phyloP scores from a whole-genome alignment of 371 early-diverging fungal species.

The Mortierella sp. region DNA sequence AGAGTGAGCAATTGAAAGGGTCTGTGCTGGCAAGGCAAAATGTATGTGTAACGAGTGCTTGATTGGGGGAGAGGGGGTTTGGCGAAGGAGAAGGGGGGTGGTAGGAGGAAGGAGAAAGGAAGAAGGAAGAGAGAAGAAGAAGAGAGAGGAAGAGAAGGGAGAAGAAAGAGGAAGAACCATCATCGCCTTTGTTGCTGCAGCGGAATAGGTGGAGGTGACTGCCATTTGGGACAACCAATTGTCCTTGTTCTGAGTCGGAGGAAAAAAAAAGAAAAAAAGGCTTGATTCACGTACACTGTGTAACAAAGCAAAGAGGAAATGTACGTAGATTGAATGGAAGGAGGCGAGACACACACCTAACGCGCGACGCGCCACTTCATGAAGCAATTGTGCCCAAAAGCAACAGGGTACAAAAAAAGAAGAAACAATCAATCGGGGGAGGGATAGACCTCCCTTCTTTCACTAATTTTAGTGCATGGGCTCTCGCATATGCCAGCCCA shows the following conservation, averaged over 20 bases:
- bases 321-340: background rate
- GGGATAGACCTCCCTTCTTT: background rate
- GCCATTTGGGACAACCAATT: background rate
- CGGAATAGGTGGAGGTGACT: background rate
- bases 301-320: background rate
- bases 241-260: too few species aligned
- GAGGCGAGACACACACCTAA: background rate
- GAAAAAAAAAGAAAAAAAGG: too few species aligned
- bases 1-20: background rate
- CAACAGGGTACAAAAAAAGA: background rate
- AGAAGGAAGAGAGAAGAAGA: conserved; percentile 14
- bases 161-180: background rate
- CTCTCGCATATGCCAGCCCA: conserved; percentile 7
- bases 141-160: background rate
- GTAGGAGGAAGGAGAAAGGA: conserved; percentile 7
- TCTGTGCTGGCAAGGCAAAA: background rate
- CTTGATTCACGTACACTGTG: background rate
- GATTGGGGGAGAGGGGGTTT: background rate
- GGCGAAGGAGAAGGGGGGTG: background rate
- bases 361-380: background rate
- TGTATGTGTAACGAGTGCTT: background rate
- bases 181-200: background rate
- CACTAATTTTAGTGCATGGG: conserved; percentile 14
- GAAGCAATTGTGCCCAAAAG: background rate
- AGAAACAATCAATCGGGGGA: background rate